Evolutionary conservation across 768 basidiomycete genomes (phyloP).

Genomic region (Basidioascus undulatus): DNA sequence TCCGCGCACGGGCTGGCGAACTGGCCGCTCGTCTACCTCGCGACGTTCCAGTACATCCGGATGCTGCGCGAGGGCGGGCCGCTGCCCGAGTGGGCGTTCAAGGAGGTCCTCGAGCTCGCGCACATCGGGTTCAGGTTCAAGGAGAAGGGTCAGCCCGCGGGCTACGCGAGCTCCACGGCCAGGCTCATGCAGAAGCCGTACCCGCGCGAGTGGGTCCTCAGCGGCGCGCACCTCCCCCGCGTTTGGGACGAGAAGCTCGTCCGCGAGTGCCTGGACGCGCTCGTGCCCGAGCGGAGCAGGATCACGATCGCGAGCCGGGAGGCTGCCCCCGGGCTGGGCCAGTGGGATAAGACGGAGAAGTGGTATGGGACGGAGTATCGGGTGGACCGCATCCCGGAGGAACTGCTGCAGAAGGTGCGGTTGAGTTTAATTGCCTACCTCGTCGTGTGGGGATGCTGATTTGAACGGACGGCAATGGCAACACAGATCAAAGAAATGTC

Average conservation of each 20-base stretch:
- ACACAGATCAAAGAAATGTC: too few species aligned
- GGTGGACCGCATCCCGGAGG: slow-evolving; percentile 28
- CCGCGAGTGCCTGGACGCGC: slow-evolving; percentile 32
- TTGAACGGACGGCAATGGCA: too few species aligned
- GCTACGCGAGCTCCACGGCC: slow-evolving; percentile 51
- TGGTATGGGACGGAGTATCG: slow-evolving; percentile 81
- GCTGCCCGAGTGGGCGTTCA: slow-evolving; percentile 34
- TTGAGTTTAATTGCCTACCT: not conserved
- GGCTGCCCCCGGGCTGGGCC: slow-evolving; percentile 32
- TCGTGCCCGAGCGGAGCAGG: slow-evolving; percentile 35
- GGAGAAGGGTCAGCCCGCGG: slow-evolving; percentile 57
- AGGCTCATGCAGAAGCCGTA: slow-evolving; percentile 57
- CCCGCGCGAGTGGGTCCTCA: slow-evolving; percentile 49
- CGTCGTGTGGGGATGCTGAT: too few species aligned
- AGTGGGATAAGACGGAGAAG: slow-evolving; percentile 35
- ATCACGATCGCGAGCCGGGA: slow-evolving; percentile 58
- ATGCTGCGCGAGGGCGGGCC: slow-evolving; percentile 20
- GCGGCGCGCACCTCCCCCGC: slow-evolving; percentile 42
- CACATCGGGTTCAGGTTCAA: slow-evolving; percentile 59
- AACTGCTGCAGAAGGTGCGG: slow-evolving; percentile 31
- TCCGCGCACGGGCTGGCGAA: slow-evolving; percentile 67
- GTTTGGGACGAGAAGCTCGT: slow-evolving; percentile 49
- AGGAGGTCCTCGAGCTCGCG: slow-evolving; percentile 47
- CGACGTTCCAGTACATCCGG: slow-evolving; percentile 46
- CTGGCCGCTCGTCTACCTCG: slow-evolving; percentile 30